Evolutionary conservation across 768 basidiomycete genomes (phyloP).

Genomic region (Tephrocybe sp.): DNA sequence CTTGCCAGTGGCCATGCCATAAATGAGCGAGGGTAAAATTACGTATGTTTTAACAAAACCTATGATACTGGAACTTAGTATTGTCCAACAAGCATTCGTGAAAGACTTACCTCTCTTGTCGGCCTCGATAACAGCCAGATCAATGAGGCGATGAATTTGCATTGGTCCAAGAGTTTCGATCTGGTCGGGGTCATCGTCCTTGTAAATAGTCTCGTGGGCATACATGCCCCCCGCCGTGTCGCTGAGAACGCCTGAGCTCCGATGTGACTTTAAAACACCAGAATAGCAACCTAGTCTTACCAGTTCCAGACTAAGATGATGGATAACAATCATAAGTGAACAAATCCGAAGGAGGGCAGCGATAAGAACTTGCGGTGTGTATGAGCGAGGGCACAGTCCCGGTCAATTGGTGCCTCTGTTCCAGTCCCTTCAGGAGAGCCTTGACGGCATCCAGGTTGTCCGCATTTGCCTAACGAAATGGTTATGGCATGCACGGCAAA

Average conservation of each 20-base stretch:
- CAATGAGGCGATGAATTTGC: slow-evolving; percentile 48
- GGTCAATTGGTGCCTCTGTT: slow-evolving; percentile 39
- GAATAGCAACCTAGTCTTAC: background rate
- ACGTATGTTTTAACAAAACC: slow-evolving; percentile 27
- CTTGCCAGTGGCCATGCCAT: slow-evolving; percentile 24
- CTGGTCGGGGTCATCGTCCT: slow-evolving; percentile 45
- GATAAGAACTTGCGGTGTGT: slow-evolving; percentile 46
- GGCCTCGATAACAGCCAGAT: slow-evolving; percentile 41
- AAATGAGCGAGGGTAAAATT: slow-evolving; percentile 26
- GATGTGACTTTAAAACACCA: background rate
- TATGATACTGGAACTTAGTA: background rate
- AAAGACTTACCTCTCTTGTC: slow-evolving; percentile 41
- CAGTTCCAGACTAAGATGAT: slow-evolving; percentile 1
- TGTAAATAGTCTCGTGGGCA: slow-evolving; percentile 38
- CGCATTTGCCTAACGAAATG: slow-evolving; percentile 26
- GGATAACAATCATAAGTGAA: background rate
- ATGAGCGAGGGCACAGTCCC: slow-evolving; percentile 49
- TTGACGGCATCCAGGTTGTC: slow-evolving; percentile 44
- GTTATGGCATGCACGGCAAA: background rate
- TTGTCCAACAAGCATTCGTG: background rate
- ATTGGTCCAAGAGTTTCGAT: slow-evolving; percentile 44
- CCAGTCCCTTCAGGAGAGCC: slow-evolving; percentile 53
- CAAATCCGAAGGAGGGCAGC: background rate
- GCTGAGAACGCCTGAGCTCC: slow-evolving; percentile 32
- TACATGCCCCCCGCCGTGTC: slow-evolving; percentile 45